Evolutionary conservation across 2,329 filamentous ascomycete genomes (phyloP).

Genomic region (Pseudocercospora musae): DNA sequence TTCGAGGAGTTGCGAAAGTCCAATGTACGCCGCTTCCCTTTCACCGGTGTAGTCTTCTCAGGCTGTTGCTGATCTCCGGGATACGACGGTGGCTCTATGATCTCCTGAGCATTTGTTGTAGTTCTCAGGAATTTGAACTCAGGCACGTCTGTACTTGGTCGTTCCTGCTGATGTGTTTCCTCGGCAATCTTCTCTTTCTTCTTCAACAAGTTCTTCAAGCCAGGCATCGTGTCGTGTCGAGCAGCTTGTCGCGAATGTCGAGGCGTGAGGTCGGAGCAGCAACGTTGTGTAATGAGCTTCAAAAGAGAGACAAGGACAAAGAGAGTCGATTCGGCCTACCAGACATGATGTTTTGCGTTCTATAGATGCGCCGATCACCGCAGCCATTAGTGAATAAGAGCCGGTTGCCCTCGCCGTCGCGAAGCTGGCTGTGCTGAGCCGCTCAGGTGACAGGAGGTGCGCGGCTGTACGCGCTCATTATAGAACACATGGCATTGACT

Average conservation of each 20-base stretch:
- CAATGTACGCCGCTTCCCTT: constrained; percentile 29
- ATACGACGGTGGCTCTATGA: constrained; percentile 66
- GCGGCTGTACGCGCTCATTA: constrained; percentile 1
- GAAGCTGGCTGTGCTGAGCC: not conserved
- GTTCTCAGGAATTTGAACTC: constrained; percentile 82
- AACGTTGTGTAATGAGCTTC: not conserved
- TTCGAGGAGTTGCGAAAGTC: constrained; percentile 37
- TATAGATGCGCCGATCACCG: not conserved
- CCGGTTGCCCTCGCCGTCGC: not conserved
- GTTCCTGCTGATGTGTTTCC: constrained; percentile 31
- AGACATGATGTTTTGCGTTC: not conserved
- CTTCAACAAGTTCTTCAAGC: constrained; percentile 59
- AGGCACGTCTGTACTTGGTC: constrained; percentile 42
- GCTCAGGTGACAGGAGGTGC: no score
- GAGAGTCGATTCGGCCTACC: not conserved
- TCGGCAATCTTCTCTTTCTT: constrained; percentile 57
- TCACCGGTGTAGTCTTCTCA: constrained; percentile 4
- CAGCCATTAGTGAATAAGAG: not conserved
- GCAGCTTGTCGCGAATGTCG: not conserved
- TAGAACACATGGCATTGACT: not conserved
- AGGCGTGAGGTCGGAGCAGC: not conserved
- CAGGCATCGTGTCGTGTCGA: constrained; percentile 45
- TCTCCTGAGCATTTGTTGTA: constrained; percentile 76
- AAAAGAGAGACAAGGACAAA: not conserved
- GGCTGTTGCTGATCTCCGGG: constrained; percentile 39